These are phyloP conservation scores for Fusarium chlamydosporum DNA, from an alignment of 2,329 filamentous ascomycete genomes.

Conservation along the genomic window DNA sequence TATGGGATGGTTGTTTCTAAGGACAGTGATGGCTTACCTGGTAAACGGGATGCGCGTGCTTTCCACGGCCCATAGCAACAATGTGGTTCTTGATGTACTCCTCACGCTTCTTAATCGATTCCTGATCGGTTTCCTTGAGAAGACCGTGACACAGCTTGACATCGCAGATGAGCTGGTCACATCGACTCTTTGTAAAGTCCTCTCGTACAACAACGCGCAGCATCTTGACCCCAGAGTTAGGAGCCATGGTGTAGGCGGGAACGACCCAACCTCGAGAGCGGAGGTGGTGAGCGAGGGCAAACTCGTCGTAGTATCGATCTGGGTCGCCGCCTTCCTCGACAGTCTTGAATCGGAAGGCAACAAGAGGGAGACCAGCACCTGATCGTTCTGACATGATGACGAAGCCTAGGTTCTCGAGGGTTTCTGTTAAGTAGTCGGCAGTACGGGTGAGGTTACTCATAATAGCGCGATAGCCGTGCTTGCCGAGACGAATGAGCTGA, in stretches of 20 bases:
- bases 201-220: constrained; percentile 93
- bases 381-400: constrained; percentile 86
- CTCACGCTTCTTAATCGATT: constrained; percentile 77
- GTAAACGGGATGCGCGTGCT: constrained; percentile 64
- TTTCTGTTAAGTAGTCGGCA: constrained; percentile 85
- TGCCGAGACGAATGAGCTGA: constrained; percentile 94
- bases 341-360: constrained; percentile 83
- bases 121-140: constrained; percentile 80
- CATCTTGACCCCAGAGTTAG: constrained; percentile 88
- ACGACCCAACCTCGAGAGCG: constrained; percentile 93
- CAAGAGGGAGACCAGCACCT: constrained; percentile 86
- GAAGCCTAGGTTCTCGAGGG: constrained; percentile 82
- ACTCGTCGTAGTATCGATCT: constrained; percentile 78
- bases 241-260: constrained; percentile 97
- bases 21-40: constrained; percentile 57
- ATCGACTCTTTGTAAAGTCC: constrained; percentile 87
- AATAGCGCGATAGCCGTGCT: constrained; percentile 91
- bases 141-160: constrained; percentile 82
- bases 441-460: constrained; percentile 94
- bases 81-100: constrained; percentile 73
- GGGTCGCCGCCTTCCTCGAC: constrained; percentile 64
- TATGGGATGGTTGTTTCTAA: rapidly evolving
- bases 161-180: constrained; percentile 82
- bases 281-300: constrained; percentile 85
- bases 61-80: constrained; percentile 66